These are phyloP conservation scores for Tardiomyces blankii DNA, from an alignment of 1,139 yeast genomes.

Conservation along the genomic window DNA sequence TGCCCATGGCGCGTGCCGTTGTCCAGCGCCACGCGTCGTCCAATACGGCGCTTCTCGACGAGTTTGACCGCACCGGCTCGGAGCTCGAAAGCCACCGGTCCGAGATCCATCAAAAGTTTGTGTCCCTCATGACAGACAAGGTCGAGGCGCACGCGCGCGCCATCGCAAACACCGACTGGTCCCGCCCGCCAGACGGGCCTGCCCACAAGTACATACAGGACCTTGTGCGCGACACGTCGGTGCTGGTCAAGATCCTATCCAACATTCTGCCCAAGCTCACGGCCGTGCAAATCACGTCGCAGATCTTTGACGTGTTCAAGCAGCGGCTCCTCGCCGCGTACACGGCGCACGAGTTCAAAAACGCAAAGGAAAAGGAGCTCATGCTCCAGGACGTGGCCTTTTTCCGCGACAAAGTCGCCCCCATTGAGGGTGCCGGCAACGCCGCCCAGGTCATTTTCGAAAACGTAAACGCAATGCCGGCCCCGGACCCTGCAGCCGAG, in stretches of 20 bases:
- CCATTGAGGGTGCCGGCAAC: slow-evolving; percentile 51
- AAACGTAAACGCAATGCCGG: slow-evolving; percentile 41
- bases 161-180: slow-evolving; percentile 41
- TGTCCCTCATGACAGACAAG: slow-evolving; percentile 61
- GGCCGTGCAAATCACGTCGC: slow-evolving; percentile 25
- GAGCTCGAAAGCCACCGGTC: slow-evolving; percentile 48
- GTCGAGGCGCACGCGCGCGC: slow-evolving; percentile 24
- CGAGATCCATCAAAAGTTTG: slow-evolving; percentile 55
- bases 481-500: slow-evolving; percentile 14
- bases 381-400: slow-evolving; percentile 54
- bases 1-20: slow-evolving; percentile 26
- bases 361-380: slow-evolving; percentile 19
- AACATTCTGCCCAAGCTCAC: slow-evolving; percentile 47
- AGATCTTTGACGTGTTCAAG: slow-evolving; percentile 49
- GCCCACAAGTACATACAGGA: slow-evolving; percentile 54
- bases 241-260: slow-evolving; percentile 49
- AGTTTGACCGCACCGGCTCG: slow-evolving; percentile 27
- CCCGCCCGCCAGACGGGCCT: slow-evolving; percentile 33
- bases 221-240: slow-evolving; percentile 53
- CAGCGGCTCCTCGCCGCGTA: slow-evolving; percentile 44
- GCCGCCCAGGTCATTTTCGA: slow-evolving; percentile 60
- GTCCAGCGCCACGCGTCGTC: slow-evolving; percentile 17
- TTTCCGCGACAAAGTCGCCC: slow-evolving; percentile 48
- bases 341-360: slow-evolving; percentile 38
- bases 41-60: slow-evolving; percentile 22